A percentile compares a stretch with the other conserved stretches of the same genome.
phyloP scores from a whole-genome alignment of 2,329 filamentous ascomycete species.

The Didymella pinodella region DNA sequence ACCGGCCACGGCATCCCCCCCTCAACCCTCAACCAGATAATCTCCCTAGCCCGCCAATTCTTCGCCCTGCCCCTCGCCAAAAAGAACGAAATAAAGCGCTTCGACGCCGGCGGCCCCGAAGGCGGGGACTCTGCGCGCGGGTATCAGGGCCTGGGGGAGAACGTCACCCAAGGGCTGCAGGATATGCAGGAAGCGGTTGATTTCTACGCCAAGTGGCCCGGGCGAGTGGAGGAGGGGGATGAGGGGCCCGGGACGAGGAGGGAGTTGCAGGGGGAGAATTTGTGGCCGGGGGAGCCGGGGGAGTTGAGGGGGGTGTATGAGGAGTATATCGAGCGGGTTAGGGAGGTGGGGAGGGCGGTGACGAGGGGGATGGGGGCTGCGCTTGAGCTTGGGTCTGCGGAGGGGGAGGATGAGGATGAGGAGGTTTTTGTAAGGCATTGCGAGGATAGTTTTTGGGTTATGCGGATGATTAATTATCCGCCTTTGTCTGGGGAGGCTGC shows the following conservation, averaged over 20 bases:
- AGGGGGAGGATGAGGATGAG: slow-evolving; percentile 30
- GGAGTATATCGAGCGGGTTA: slow-evolving; percentile 40
- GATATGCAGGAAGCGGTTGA: slow-evolving; percentile 54
- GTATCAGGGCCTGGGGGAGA: slow-evolving; percentile 51
- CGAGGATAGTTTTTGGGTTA: slow-evolving; percentile 50
- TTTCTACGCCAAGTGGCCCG: slow-evolving; percentile 48
- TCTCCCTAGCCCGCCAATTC: slow-evolving; percentile 46
- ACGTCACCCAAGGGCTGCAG: slow-evolving; percentile 45
- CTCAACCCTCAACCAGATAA: slow-evolving; percentile 36
- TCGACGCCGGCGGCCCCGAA: slow-evolving; percentile 41
- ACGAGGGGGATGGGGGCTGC: slow-evolving; percentile 52
- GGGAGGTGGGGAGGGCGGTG: slow-evolving; percentile 44
- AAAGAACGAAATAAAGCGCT: slow-evolving; percentile 48
- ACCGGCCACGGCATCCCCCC: slow-evolving; percentile 52
- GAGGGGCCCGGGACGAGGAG: slow-evolving; percentile 32
- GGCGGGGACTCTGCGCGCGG: slow-evolving; percentile 50
- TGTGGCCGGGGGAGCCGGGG: slow-evolving; percentile 51
- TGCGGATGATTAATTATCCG: slow-evolving; percentile 53
- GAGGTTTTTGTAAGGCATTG: slow-evolving; percentile 47
- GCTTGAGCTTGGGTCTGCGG: slow-evolving; percentile 34
- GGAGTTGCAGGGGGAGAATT: slow-evolving; percentile 53
- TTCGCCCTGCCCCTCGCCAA: slow-evolving; percentile 40
- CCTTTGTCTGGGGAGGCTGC: slow-evolving; percentile 29
- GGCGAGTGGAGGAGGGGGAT: slow-evolving; percentile 21
- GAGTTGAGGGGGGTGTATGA: slow-evolving; percentile 44